These are phyloP conservation scores for Ilyonectria robusta DNA, from an alignment of 2,329 filamentous ascomycete species.

Conservation along the genomic window DNA sequence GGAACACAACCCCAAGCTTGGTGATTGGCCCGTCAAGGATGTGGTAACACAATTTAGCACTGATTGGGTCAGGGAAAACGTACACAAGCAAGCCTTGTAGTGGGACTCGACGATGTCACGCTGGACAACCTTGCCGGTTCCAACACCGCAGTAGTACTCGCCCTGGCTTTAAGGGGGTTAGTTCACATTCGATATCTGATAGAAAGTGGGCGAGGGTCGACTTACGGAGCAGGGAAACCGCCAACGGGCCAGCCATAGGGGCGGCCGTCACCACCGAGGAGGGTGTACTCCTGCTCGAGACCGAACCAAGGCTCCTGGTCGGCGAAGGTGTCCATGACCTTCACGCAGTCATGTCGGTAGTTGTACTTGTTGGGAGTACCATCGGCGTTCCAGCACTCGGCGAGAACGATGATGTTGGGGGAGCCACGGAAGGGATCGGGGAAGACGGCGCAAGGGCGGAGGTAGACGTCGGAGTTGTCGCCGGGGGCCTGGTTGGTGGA, in stretches of 20 bases:
- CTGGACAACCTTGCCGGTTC: slow-evolving; percentile 96
- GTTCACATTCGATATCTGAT: neutral
- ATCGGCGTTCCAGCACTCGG: slow-evolving; percentile 95
- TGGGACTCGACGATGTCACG: slow-evolving; percentile 91
- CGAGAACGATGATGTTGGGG: slow-evolving; percentile 94
- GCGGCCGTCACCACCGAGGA: slow-evolving; percentile 83
- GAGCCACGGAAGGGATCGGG: slow-evolving; percentile 91
- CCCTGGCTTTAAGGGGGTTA: slow-evolving; percentile 51
- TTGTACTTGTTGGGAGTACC: slow-evolving; percentile 99
- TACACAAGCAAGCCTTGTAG: slow-evolving; percentile 77
- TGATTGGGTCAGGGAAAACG: slow-evolving; percentile 28
- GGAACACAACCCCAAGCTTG: too few relatives aligned
- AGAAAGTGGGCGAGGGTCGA: neutral
- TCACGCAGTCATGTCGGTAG: slow-evolving; percentile 91
- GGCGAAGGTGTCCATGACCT: slow-evolving; percentile 90
- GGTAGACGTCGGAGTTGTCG: slow-evolving; percentile 98
- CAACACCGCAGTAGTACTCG: slow-evolving; percentile 85
- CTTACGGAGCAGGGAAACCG: slow-evolving; percentile 85
- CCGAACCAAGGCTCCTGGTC: slow-evolving; percentile 95
- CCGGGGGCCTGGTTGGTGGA: slow-evolving; percentile 93
- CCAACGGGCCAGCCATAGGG: slow-evolving; percentile 82
- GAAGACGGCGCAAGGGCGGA: slow-evolving; percentile 90
- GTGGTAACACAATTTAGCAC: too few relatives aligned
- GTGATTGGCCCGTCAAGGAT: too few relatives aligned
- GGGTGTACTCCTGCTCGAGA: slow-evolving; percentile 95